Percentiles rank a stretch among this genome's conserved stretches.
Conservation (phyloP, 1,139 yeast species). For the Magnusiomyces clavatus region DNA sequence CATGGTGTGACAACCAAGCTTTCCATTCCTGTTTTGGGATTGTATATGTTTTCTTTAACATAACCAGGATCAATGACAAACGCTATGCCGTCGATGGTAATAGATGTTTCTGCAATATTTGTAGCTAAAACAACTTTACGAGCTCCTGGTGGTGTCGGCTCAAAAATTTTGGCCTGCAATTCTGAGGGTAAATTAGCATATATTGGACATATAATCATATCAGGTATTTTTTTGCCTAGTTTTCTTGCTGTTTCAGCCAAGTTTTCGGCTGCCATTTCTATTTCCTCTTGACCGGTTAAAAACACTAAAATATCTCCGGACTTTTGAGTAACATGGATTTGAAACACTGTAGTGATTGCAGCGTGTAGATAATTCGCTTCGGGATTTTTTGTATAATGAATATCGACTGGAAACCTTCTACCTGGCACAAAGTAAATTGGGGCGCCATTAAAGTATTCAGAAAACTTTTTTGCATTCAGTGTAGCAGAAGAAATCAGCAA, state of each 20-base stretch:
- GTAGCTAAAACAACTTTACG: slow-evolving; percentile 92
- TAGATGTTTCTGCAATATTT: slow-evolving; percentile 93
- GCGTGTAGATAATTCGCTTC: slow-evolving; percentile 88
- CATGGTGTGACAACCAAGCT: slow-evolving; percentile 78
- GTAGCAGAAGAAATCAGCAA: slow-evolving; percentile 89
- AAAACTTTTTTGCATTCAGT: slow-evolving; percentile 79
- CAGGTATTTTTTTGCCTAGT: slow-evolving; percentile 55
- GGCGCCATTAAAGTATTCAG: slow-evolving; percentile 69
- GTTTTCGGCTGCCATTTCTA: slow-evolving; percentile 70
- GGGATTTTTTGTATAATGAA: slow-evolving; percentile 77
- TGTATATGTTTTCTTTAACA: slow-evolving; percentile 78
- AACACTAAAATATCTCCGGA: slow-evolving; percentile 88
- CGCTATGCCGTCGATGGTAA: slow-evolving; percentile 85
- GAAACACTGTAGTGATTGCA: slow-evolving; percentile 74
- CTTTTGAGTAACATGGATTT: slow-evolving; percentile 67
- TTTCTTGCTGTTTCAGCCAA: slow-evolving; percentile 56
- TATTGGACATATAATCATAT: slow-evolving; percentile 74
- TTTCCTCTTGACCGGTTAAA: slow-evolving; percentile 91
- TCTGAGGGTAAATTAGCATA: slow-evolving; percentile 89
- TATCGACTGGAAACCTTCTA: slow-evolving; percentile 79
- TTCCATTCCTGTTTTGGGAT: slow-evolving; percentile 85
- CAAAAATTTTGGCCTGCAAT: slow-evolving; percentile 71
- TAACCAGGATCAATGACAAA: slow-evolving; percentile 91
- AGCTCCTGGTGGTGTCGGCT: slow-evolving; percentile 71
- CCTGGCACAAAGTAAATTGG: slow-evolving; percentile 88